Evolutionary conservation across 2,329 filamentous ascomycete genomes (phyloP).

Genomic region (Verticillium nubilum): DNA sequence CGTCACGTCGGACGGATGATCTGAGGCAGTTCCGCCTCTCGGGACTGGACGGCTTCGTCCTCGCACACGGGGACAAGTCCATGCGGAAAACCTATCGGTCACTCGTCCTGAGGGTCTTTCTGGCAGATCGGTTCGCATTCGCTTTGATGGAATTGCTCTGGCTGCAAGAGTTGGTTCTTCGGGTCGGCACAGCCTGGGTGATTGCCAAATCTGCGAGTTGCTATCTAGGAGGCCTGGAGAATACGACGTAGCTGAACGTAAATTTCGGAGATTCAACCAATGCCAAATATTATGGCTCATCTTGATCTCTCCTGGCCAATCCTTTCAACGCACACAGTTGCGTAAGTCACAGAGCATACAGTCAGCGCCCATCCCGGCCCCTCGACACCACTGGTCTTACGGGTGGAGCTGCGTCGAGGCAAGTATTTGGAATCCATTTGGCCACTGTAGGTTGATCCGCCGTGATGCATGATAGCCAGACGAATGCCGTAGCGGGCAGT

Average conservation of each 20-base stretch:
- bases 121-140: conserved; percentile 35
- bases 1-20: conserved; percentile 20
- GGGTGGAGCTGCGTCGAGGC: neutral
- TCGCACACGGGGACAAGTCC: conserved; percentile 22
- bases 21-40: conserved; percentile 43
- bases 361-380: neutral
- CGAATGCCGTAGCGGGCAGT: neutral
- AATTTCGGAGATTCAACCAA: too few species aligned
- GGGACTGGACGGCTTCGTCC: conserved; percentile 44
- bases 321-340: neutral
- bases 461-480: neutral
- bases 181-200: conserved; percentile 27
- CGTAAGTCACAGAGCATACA: neutral
- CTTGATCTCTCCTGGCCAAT: neutral
- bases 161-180: conserved; percentile 24
- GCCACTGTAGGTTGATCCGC: neutral
- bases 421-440: neutral
- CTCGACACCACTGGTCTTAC: neutral
- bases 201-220: neutral
- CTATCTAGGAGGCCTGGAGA: neutral
- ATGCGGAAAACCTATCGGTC: conserved; percentile 28
- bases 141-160: conserved; percentile 28
- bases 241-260: neutral
- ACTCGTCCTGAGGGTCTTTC: conserved; percentile 34
- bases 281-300: neutral